Conservation (phyloP, 495 filamentous ascomycete species). For the Neurospora africana region DNA sequence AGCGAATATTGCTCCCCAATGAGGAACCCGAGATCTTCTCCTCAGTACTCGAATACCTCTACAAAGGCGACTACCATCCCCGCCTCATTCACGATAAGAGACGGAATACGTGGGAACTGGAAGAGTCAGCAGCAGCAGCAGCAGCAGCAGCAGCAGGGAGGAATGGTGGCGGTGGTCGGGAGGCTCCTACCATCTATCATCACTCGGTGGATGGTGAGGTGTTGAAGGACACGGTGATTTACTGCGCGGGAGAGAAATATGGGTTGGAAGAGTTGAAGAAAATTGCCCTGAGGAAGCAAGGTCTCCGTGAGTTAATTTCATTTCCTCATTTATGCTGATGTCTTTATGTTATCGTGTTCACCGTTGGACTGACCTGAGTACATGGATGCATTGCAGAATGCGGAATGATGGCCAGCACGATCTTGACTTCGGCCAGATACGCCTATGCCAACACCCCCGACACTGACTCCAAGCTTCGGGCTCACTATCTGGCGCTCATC, state of each 20-base stretch:
- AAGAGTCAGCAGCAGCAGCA: constrained; percentile 22
- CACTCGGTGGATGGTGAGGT: constrained; percentile 53
- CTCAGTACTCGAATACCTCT: constrained; percentile 80
- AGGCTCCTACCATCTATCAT: constrained; percentile 62
- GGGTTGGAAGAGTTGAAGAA: constrained; percentile 72
- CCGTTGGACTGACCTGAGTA: background rate
- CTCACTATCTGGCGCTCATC: constrained; percentile 87
- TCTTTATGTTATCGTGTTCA: background rate
- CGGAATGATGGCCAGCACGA: constrained; percentile 74
- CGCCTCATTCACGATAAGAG: constrained; percentile 61
- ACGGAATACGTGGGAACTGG: constrained; percentile 60
- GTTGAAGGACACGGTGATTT: constrained; percentile 81
- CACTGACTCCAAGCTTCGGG: constrained; percentile 74
- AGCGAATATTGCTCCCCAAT: constrained; percentile 68
- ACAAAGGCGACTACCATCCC: constrained; percentile 86
- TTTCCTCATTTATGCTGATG: background rate
- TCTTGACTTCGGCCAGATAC: constrained; percentile 71
- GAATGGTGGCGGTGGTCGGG: constrained; percentile 12
- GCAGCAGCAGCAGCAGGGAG: background rate
- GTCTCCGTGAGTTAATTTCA: constrained; percentile 40
- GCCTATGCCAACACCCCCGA: constrained; percentile 86
- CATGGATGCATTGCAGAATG: constrained; percentile 36
- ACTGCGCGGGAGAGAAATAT: constrained; percentile 79
- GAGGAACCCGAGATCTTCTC: constrained; percentile 88
- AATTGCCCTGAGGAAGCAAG: constrained; percentile 76